These are phyloP conservation scores for Pseudohyphozyma bogoriensis DNA, from an alignment of 768 basidiomycete genomes.

Conservation along the genomic window DNA sequence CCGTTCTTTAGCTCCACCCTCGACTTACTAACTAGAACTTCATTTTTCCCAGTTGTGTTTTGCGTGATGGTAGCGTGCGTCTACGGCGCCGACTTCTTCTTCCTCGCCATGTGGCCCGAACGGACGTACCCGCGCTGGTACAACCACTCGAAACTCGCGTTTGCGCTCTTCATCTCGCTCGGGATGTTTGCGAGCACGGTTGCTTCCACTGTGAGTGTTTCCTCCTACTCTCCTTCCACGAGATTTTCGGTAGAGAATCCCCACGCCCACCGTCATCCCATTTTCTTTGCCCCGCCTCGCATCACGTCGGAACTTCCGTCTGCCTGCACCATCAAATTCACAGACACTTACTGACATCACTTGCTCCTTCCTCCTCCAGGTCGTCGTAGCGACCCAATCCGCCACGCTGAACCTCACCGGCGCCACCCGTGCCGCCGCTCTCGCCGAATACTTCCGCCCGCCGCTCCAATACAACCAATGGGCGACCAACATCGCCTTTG, in stretches of 20 bases:
- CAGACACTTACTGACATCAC: too few species aligned
- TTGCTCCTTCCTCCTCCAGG: too few species aligned
- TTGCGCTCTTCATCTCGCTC: conserved; percentile 14
- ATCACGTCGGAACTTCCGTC: too few species aligned
- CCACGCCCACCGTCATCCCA: too few species aligned
- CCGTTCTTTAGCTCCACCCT: background rate
- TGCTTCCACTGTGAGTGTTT: conserved; percentile 12
- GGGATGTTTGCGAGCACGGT: conserved; percentile 23
- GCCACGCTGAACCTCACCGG: conserved; percentile 16
- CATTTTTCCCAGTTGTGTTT: background rate
- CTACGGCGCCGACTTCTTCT: conserved; percentile 32
- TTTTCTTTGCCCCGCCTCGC: too few species aligned
- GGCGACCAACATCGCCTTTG: conserved; percentile 21
- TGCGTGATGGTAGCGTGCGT: conserved; percentile 11
- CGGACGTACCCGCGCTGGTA: conserved; percentile 27
- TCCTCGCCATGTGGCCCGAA: conserved; percentile 26
- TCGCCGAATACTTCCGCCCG: conserved; percentile 18
- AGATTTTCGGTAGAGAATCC: too few species aligned
- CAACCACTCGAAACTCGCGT: conserved; percentile 15
- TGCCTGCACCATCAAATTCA: too few species aligned
- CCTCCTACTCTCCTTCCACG: too few species aligned
- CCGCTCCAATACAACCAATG: conserved; percentile 18
- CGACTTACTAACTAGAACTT: background rate
- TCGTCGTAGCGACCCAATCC: conserved; percentile 16
- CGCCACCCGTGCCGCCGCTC: too few species aligned